These are phyloP conservation scores for Aeschynomene evenia DNA, from an alignment of 306 rosid species.

Conservation along the genomic window DNA sequence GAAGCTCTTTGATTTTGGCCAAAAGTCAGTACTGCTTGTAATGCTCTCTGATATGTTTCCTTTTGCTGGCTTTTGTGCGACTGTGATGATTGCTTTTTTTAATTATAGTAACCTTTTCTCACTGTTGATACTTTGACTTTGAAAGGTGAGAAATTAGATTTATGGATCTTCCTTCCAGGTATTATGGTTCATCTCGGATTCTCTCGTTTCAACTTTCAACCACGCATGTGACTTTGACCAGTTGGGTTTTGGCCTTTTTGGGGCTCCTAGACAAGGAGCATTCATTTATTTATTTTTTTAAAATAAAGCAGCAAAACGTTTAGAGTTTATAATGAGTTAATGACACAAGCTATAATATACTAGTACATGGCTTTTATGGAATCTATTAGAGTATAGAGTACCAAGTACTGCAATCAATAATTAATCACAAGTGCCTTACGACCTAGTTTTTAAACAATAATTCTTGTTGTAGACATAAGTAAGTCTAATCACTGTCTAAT, in stretches of 20 bases:
- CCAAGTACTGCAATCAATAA: too few species aligned
- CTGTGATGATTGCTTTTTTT: slow-evolving; percentile 25
- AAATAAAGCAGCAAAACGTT: too few species aligned
- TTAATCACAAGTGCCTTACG: too few species aligned
- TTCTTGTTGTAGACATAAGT: too few species aligned
- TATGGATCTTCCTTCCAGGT: too few species aligned
- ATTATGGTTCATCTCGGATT: slow-evolving; percentile 4
- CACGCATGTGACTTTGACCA: slow-evolving; percentile 35
- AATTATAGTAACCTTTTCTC: slow-evolving; percentile 12
- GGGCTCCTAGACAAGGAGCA: slow-evolving; percentile 15
- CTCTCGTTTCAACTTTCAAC: slow-evolving; percentile 6
- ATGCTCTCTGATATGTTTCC: slow-evolving; percentile 16
- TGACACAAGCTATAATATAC: too few species aligned
- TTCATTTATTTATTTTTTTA: not conserved
- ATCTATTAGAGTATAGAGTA: too few species aligned
- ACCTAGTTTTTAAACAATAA: too few species aligned
- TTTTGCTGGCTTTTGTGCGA: slow-evolving; percentile 24
- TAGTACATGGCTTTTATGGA: too few species aligned
- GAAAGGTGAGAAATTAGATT: slow-evolving; percentile 17
- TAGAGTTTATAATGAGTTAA: too few species aligned
- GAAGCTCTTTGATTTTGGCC: slow-evolving; percentile 22
- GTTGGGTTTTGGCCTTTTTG: not conserved
- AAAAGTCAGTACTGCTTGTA: slow-evolving; percentile 20
- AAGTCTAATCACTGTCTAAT: too few species aligned
- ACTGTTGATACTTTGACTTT: slow-evolving; percentile 24